Evolutionary conservation across 2,329 filamentous ascomycete genomes (phyloP), one percentile per base, ranked within the genome.

Genomic region (Aspergillus sp.): DNA sequence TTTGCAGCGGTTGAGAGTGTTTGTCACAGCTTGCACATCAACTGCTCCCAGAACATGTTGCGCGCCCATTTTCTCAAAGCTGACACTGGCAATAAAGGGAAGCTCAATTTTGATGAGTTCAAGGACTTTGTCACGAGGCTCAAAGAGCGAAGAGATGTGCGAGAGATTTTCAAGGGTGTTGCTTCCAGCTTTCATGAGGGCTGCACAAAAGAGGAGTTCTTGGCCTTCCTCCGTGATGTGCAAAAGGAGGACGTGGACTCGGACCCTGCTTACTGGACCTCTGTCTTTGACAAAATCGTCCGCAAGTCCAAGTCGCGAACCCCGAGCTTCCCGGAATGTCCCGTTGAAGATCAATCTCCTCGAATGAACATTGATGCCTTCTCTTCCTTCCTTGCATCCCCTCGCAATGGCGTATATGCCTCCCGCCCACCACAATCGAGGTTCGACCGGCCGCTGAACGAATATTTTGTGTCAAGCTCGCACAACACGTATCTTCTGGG

Each of bases 391-490:
- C 80, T 97, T 13, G 86, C 88, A 15, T 96, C 92, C 0, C 85
- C 86, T 49, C 84, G 88, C 68, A 96, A 96, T 71, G 83, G 87
- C 2, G 83, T 91, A 2, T 84, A 92, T 47, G 79, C 84, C 30
- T 84, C 85, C 47, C 83, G 85, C 63, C 84, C 86, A n/a, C 77
- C 85, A 13, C 80, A 87, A 30, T 87, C 88, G 59, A 81, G 81
- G 6, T 86, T 97, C 58, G 88, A 96, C 72, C 87, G 91, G 25
- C 95, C 95, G 0, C 82, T 98, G 75, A 97, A 96, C 74, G 94
- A 98, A 74, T 99, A 99, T 77, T 97, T 93, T 81, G 95, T 99
- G 68, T 98, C 94, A 1, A 97, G 93, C 80, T 98, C 95, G 1
- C 95, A 99, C 83, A 99, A 99, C 78, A 99, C 95, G 0, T 99